Conservation (phyloP, 768 basidiomycete genomes). For the Leccinum olivaceopallidum region DNA sequence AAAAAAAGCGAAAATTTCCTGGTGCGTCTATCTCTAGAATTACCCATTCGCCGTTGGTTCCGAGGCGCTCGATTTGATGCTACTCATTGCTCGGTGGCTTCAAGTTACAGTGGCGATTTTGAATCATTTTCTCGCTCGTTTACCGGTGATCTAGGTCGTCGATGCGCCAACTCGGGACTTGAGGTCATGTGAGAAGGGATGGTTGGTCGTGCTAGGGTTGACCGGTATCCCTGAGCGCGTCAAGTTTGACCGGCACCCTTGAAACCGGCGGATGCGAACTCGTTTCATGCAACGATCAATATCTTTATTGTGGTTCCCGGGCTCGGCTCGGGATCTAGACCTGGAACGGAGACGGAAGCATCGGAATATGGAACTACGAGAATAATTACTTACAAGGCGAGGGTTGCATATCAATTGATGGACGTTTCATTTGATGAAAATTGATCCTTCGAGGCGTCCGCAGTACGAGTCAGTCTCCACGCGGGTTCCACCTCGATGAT, state of each 20-base stretch:
- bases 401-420: slow-evolving; percentile 17
- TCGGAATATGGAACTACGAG: slow-evolving; percentile 13
- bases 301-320: not conserved
- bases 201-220: not conserved
- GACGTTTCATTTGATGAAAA: not conserved
- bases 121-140: slow-evolving; percentile 48
- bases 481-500: not conserved
- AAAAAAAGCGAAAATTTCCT: not conserved
- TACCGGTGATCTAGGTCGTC: slow-evolving; percentile 16
- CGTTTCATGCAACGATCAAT: slow-evolving; percentile 30
- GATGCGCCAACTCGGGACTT: slow-evolving; percentile 6
- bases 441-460: not conserved
- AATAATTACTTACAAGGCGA: slow-evolving; percentile 30
- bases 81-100: not conserved
- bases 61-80: not conserved
- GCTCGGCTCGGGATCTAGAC: not conserved
- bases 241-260: not conserved
- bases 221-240: not conserved
- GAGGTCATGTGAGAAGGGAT: not conserved
- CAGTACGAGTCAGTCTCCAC: not conserved
- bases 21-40: not conserved
- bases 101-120: not conserved
- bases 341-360: slow-evolving; percentile 3
- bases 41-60: not conserved
- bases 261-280: slow-evolving; percentile 6